Evolutionary conservation across 2,329 filamentous ascomycete species (phyloP).

Genomic region (Neofusicoccum umdonicola): DNA sequence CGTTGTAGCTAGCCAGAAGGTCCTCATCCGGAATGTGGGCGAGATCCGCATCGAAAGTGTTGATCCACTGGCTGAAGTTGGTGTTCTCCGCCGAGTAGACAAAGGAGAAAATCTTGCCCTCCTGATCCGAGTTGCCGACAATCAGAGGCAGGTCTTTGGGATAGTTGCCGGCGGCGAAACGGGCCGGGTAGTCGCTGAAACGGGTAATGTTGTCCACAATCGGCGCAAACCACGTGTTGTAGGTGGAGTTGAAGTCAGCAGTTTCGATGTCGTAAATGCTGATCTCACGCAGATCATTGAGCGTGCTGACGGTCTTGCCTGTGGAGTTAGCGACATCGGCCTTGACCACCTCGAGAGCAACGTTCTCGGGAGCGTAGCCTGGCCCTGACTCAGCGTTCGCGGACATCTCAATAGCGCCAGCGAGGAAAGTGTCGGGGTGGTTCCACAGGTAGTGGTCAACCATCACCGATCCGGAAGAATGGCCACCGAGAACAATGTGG

Average conservation of each 20-base stretch:
- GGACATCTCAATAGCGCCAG: constrained; percentile 32
- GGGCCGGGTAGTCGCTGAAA: constrained; percentile 23
- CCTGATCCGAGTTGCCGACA: constrained; percentile 29
- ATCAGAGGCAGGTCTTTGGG: constrained; percentile 22
- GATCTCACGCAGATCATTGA: constrained; percentile 14
- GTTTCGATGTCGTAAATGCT: constrained; percentile 21
- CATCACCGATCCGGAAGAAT: constrained; percentile 22
- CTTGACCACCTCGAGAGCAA: constrained; percentile 9
- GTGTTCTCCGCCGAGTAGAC: constrained; percentile 28
- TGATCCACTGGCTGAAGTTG: constrained; percentile 45
- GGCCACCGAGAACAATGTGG: constrained; percentile 39
- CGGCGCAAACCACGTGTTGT: constrained; percentile 19
- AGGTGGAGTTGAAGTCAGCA: constrained; percentile 21
- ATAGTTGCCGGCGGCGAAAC: constrained; percentile 27
- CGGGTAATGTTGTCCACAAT: constrained; percentile 20
- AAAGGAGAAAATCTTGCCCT: constrained; percentile 27
- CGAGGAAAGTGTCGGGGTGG: constrained; percentile 27
- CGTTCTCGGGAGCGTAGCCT: constrained; percentile 10
- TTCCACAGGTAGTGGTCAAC: constrained; percentile 26
- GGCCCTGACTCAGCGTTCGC: constrained; percentile 31
- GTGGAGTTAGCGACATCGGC: constrained; percentile 15
- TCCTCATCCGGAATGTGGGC: constrained; percentile 37
- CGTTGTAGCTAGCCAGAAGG: constrained; percentile 36
- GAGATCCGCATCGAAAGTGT: constrained; percentile 43
- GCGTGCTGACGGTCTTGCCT: constrained; percentile 5